Evolutionary conservation across 148 eudicot genomes (phyloP), one percentile per base, ranked within the genome.

Genomic region (Spergularia marina): DNA sequence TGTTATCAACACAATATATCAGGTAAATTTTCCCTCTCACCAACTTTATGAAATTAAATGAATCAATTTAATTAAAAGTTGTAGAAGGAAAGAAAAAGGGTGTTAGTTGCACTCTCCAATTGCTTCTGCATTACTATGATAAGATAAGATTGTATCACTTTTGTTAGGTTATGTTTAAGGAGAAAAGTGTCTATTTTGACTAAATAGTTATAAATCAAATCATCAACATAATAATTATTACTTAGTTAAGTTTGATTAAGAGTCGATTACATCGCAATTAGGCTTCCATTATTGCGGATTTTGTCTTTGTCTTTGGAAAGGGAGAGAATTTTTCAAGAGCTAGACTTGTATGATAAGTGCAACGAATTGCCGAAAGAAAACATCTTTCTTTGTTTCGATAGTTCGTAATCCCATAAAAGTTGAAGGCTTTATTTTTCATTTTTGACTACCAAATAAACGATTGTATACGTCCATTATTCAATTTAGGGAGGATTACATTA

Each of bases 281-380:
- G 51, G 34, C 71, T 68, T 68, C 36, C 54, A 68, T 68, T 10
- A 68, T 68, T 68, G 57, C 21, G 57, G 12, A 51, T 10, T 68
- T 68, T 68, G 72, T 68, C 72, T 68, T 68, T 68, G 72, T 68
- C 40, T 68, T 51, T 49, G 72, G 52, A 68, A 68, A 68, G 57
- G 36, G 62, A 52, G 52, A 66, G 44, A 68, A 51, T 57, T 49
- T 51, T 51, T 51, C 2, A 51, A 67, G 12, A 67, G 53, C 10
- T 18, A 17, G 71, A 67, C 25, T 67, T 67, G 71, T 67, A 67
- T 67, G 53, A 47, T 18, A 67, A 44, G 71, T 67, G 71, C 55
- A 67, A 44, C 30, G 71, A 18, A 67, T 68, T 51, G 39, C 40
- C 10, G 52, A 68, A 68, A n/a, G 23, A 68, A 68, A 21, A 4